Evolutionary conservation across 306 rosid species (phyloP).

Genomic region (Senna siamea): DNA sequence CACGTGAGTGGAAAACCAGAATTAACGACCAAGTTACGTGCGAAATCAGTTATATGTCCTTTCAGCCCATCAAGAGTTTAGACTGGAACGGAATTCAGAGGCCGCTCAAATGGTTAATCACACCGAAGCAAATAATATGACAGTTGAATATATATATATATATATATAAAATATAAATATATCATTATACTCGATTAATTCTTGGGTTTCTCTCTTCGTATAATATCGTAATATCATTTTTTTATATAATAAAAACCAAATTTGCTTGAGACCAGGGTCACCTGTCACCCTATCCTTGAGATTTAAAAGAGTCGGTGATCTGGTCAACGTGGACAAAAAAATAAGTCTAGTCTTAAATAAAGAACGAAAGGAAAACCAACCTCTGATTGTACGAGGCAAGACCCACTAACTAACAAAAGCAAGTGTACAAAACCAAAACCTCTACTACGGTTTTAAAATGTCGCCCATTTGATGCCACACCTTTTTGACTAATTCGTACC

Average conservation of each 20-base stretch:
- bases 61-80: neutral
- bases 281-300: neutral
- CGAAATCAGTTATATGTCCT: slow-evolving; percentile 5
- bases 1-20: slow-evolving; percentile 49
- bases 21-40: slow-evolving; percentile 53
- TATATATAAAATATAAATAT: no score
- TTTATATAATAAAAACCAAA: no score
- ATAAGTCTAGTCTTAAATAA: neutral
- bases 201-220: no score
- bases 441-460: neutral
- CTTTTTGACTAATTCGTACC: slow-evolving; percentile 4
- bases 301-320: slow-evolving; percentile 21
- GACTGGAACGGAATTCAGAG: neutral
- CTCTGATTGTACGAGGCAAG: slow-evolving; percentile 23
- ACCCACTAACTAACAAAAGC: neutral
- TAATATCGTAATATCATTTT: no score
- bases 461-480: slow-evolving; percentile 4
- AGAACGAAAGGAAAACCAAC: neutral
- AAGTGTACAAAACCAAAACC: neutral
- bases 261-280: no score
- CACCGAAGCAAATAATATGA: no score
- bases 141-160: no score
- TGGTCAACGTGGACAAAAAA: slow-evolving; percentile 40
- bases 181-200: no score
- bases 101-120: neutral